Conservation (phyloP, 2,329 filamentous ascomycete genomes). For the Colletotrichum sp. region DNA sequence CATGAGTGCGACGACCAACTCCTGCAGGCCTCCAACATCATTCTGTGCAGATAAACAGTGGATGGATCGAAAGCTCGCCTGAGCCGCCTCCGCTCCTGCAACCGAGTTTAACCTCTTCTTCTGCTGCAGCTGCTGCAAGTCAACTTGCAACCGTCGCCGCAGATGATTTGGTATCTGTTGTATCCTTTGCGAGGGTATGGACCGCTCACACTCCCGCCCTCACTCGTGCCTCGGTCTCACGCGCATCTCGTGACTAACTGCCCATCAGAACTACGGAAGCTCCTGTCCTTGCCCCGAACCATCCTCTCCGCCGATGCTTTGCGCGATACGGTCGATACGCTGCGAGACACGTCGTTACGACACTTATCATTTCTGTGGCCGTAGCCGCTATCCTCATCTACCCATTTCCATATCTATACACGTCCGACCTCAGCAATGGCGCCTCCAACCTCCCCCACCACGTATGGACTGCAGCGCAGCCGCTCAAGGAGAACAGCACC, state of each 20-base stretch:
- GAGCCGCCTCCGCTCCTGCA: slow-evolving; percentile 3
- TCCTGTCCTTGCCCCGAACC: slow-evolving; percentile 65
- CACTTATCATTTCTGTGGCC: slow-evolving; percentile 75
- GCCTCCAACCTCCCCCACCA: slow-evolving; percentile 76
- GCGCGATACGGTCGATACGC: slow-evolving; percentile 73
- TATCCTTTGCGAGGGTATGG: slow-evolving; percentile 79
- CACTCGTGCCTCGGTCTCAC: not conserved
- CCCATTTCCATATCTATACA: slow-evolving; percentile 76
- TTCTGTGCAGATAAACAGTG: not conserved
- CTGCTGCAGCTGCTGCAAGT: slow-evolving; percentile 15
- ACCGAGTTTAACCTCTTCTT: not conserved
- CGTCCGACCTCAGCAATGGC: slow-evolving; percentile 72
- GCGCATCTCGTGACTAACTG: slow-evolving; percentile 5
- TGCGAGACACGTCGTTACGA: slow-evolving; percentile 74
- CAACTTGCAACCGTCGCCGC: slow-evolving; percentile 20
- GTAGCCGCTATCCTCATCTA: slow-evolving; percentile 74
- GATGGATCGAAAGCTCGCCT: slow-evolving; percentile 8
- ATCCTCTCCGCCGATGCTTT: slow-evolving; percentile 69
- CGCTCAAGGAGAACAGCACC: slow-evolving; percentile 56
- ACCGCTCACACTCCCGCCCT: not conserved
- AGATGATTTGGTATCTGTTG: slow-evolving; percentile 78
- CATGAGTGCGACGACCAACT: slow-evolving; percentile 6
- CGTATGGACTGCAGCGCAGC: slow-evolving; percentile 79
- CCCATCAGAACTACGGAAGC: slow-evolving; percentile 71
- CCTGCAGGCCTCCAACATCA: not conserved